Evolutionary conservation across 78 protist genomes (phyloP).

Genomic region (Isochrysis galbana): DNA sequence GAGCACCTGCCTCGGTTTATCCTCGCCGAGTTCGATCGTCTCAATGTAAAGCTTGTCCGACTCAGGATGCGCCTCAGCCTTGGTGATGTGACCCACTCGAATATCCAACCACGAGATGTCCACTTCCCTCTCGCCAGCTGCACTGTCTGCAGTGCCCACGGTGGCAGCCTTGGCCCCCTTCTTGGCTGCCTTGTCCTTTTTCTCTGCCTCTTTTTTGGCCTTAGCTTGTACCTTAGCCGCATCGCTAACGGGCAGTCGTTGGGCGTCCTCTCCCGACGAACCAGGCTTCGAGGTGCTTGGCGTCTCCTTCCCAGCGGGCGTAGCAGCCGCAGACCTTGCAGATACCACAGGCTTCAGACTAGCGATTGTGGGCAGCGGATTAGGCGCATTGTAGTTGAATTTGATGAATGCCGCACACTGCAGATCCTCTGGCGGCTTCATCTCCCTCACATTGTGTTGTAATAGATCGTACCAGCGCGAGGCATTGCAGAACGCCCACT

Average conservation of each 20-base stretch:
- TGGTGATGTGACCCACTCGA: slow-evolving; percentile 78
- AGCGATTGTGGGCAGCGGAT: neutral
- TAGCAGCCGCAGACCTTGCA: neutral
- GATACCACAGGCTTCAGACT: neutral
- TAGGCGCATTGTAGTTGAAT: neutral
- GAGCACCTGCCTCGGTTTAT: slow-evolving; percentile 66
- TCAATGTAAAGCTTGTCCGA: slow-evolving; percentile 82
- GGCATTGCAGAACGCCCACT: neutral
- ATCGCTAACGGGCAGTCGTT: neutral
- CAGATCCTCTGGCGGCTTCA: neutral
- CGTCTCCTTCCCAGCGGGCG: neutral
- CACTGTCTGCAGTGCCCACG: neutral
- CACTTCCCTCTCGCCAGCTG: neutral
- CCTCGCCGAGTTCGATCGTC: slow-evolving; percentile 82
- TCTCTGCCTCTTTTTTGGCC: neutral
- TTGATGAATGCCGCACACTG: neutral
- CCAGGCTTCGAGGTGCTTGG: neutral
- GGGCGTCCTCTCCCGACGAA: neutral
- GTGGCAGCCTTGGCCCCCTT: neutral
- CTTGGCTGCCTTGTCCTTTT: neutral
- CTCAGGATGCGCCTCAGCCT: slow-evolving; percentile 62
- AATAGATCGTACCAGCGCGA: neutral
- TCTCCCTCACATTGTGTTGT: neutral
- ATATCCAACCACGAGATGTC: slow-evolving; percentile 74
- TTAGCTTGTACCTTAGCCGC: neutral